Evolutionary conservation across 768 basidiomycete species (phyloP).

Genomic region (Termitomyces sp.): DNA sequence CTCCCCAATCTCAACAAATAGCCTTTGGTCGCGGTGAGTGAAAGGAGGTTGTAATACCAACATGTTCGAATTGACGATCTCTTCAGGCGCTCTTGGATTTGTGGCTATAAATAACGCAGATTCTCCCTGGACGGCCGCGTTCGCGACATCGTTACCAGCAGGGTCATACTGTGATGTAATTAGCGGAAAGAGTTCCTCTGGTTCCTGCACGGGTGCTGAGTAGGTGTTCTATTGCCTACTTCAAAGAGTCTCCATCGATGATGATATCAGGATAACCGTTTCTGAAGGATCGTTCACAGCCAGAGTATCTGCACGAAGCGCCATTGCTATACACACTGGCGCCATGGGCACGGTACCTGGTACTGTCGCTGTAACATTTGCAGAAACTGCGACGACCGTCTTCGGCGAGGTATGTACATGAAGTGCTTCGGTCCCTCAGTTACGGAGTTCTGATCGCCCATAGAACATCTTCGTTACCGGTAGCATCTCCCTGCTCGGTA

Average conservation of each 20-base stretch:
- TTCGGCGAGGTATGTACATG: slow-evolving; percentile 47
- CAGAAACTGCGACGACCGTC: slow-evolving; percentile 54
- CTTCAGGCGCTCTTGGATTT: slow-evolving; percentile 51
- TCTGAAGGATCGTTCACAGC: slow-evolving; percentile 49
- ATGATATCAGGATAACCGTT: slow-evolving; percentile 43
- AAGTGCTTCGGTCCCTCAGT: neutral
- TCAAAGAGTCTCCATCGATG: neutral
- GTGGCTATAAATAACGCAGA: slow-evolving; percentile 70
- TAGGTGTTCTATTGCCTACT: slow-evolving; percentile 26
- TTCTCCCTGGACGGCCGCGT: slow-evolving; percentile 51
- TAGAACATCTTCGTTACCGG: slow-evolving; percentile 64
- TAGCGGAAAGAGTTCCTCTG: slow-evolving; percentile 39
- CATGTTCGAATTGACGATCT: neutral
- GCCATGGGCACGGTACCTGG: slow-evolving; percentile 26
- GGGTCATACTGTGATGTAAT: slow-evolving; percentile 69
- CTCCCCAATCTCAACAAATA: slow-evolving; percentile 56
- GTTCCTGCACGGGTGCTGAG: slow-evolving; percentile 51
- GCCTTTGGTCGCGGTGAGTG: slow-evolving; percentile 62
- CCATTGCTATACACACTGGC: slow-evolving; percentile 56
- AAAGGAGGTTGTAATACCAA: neutral
- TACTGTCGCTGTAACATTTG: slow-evolving; percentile 44
- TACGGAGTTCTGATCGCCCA: neutral
- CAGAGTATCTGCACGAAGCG: slow-evolving; percentile 48
- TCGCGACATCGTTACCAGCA: slow-evolving; percentile 54
- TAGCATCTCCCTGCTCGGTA: slow-evolving; percentile 52